phyloP scores from a whole-genome alignment of 192 early-diverging fungal species.

The Coemansia sp. region DNA sequence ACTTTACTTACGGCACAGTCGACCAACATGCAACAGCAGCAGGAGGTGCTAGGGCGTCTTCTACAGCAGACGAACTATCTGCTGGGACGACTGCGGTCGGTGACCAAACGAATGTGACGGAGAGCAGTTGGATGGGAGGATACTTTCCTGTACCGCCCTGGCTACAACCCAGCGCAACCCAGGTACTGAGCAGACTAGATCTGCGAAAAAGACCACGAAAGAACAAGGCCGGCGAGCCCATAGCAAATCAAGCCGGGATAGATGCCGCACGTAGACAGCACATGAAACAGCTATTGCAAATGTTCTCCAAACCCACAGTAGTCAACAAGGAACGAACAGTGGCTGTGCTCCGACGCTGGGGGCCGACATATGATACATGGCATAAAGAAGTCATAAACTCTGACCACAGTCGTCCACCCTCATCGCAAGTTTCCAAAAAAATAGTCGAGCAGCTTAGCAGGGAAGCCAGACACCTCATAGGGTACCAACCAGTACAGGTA shows the following conservation, averaged over 20 bases:
- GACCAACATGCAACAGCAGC: background rate
- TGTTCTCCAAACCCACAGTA: slow-evolving; percentile 23
- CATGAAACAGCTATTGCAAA: slow-evolving; percentile 17
- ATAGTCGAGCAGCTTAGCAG: slow-evolving; percentile 22
- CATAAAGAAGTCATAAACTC: slow-evolving; percentile 23
- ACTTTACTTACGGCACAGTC: slow-evolving; percentile 18
- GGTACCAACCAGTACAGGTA: slow-evolving; percentile 37
- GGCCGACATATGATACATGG: slow-evolving; percentile 30
- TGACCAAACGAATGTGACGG: background rate
- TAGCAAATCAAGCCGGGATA: slow-evolving; percentile 1
- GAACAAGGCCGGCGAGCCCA: background rate
- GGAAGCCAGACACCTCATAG: slow-evolving; percentile 25
- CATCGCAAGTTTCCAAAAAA: background rate
- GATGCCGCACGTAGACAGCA: slow-evolving; percentile 20
- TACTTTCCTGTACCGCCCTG: slow-evolving; percentile 42
- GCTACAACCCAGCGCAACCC: slow-evolving; percentile 48
- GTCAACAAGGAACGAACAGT: slow-evolving; percentile 17
- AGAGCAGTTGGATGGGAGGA: slow-evolving; percentile 16
- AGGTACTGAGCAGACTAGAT: slow-evolving; percentile 25
- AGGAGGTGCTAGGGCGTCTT: background rate
- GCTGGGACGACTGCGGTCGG: background rate
- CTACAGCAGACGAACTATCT: background rate
- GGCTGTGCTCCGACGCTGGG: slow-evolving; percentile 24
- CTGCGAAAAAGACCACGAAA: slow-evolving; percentile 6
- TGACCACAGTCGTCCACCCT: background rate